A percentile compares a stretch with the other conserved stretches of the same genome.
Evolutionary conservation across 768 basidiomycete genomes (phyloP).

Genomic region (Pilatotrama ljubarskyi): DNA sequence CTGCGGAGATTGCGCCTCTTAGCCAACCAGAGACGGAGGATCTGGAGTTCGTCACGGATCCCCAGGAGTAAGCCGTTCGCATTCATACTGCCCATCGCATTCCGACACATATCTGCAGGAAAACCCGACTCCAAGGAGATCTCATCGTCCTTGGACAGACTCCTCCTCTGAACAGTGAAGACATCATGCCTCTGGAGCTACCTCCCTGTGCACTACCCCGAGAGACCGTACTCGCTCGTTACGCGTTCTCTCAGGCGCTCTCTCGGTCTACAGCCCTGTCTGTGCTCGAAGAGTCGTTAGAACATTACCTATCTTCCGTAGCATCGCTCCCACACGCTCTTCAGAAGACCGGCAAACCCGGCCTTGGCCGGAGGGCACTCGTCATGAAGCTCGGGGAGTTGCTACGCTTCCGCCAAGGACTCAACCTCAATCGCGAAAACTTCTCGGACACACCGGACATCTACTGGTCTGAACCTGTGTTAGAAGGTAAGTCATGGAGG

Average conservation of each 20-base stretch:
- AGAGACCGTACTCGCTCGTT: constrained; percentile 80
- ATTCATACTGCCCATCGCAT: not conserved
- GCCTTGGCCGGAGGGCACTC: constrained; percentile 75
- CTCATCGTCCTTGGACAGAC: constrained; percentile 84
- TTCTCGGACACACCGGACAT: constrained; percentile 89
- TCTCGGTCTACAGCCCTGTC: constrained; percentile 88
- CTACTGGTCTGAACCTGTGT: constrained; percentile 91
- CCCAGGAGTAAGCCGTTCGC: constrained; percentile 64
- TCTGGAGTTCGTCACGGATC: constrained; percentile 90
- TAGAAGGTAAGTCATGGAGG: constrained; percentile 60
- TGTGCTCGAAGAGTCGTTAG: constrained; percentile 81
- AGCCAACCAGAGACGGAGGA: constrained; percentile 82
- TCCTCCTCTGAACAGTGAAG: constrained; percentile 55
- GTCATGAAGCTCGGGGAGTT: constrained; percentile 92
- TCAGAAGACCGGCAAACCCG: constrained; percentile 79
- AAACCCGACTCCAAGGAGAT: constrained; percentile 88
- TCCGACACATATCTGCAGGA: constrained; percentile 43
- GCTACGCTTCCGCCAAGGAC: constrained; percentile 87
- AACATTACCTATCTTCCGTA: constrained; percentile 81
- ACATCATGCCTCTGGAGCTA: constrained; percentile 44
- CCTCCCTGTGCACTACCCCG: constrained; percentile 57
- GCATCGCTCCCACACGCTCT: constrained; percentile 76
- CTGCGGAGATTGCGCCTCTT: constrained; percentile 64
- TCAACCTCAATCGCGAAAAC: constrained; percentile 88
- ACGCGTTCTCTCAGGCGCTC: constrained; percentile 89